Conservation (phyloP, 1,139 yeast species). For the Pichia sp. region DNA sequence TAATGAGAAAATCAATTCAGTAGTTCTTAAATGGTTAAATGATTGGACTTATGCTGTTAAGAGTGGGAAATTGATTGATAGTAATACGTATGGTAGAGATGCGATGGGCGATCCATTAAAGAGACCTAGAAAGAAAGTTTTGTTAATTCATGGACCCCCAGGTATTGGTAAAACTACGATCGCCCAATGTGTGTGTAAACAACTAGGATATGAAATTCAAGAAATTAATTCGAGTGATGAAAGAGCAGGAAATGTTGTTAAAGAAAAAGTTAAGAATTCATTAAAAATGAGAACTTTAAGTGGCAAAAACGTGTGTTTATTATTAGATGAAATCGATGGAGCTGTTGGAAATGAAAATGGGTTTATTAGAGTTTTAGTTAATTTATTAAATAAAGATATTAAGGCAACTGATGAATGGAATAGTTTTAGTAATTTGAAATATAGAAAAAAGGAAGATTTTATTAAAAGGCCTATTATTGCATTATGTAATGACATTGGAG, state of each 20-base stretch:
- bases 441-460: slow-evolving; percentile 33
- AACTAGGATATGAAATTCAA: slow-evolving; percentile 71
- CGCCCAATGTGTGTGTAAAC: slow-evolving; percentile 78
- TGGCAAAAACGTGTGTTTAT: slow-evolving; percentile 69
- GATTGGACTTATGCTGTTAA: slow-evolving; percentile 69
- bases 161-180: slow-evolving; percentile 95
- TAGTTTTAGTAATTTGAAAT: slow-evolving; percentile 18
- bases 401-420: slow-evolving; percentile 38
- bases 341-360: slow-evolving; percentile 63
- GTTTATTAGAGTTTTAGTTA: slow-evolving; percentile 61
- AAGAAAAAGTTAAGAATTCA: slow-evolving; percentile 62
- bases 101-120: slow-evolving; percentile 45
- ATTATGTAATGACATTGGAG: slow-evolving; percentile 81
- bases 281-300: slow-evolving; percentile 59
- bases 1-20: slow-evolving; percentile 71
- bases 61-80: slow-evolving; percentile 9
- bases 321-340: slow-evolving; percentile 90
- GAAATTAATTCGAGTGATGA: slow-evolving; percentile 93
- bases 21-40: slow-evolving; percentile 69
- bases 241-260: slow-evolving; percentile 49
- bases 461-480: slow-evolving; percentile 84
- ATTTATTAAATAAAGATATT: slow-evolving; percentile 55
- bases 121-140: slow-evolving; percentile 64
- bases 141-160: slow-evolving; percentile 85
- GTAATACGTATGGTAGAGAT: slow-evolving; percentile 6